A percentile compares a stretch with the other conserved stretches of the same genome.
Evolutionary conservation across 1,284 basidiomycete genomes (phyloP).

Genomic region (Boletus smithii): DNA sequence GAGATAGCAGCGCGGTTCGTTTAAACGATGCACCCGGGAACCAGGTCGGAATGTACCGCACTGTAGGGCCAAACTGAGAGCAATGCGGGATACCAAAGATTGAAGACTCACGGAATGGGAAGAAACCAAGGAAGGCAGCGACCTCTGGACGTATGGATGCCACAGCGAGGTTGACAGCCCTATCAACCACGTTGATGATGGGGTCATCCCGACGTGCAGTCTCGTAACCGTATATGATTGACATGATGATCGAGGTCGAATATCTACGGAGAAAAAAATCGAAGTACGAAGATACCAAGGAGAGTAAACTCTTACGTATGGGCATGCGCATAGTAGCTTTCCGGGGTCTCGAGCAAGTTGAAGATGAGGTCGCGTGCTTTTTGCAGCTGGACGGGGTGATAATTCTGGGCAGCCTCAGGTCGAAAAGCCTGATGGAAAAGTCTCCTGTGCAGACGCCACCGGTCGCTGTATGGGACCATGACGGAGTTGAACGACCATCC

Average conservation of each 20-base stretch:
- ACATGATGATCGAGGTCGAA: constrained; percentile 31
- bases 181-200: constrained; percentile 24
- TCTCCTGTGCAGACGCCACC: constrained; percentile 32
- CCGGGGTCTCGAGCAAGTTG: constrained; percentile 25
- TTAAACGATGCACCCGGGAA: constrained; percentile 30
- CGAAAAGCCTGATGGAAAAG: constrained; percentile 32
- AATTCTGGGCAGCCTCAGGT: constrained; percentile 17
- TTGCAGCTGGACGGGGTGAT: constrained; percentile 26
- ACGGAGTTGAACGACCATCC: constrained; percentile 33
- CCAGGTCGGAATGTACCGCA: constrained; percentile 29
- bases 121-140: constrained; percentile 27
- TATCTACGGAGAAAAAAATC: constrained; percentile 15
- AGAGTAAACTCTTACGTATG: constrained; percentile 24
- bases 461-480: constrained; percentile 25
- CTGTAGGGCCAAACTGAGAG: constrained; percentile 10
- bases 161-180: constrained; percentile 21
- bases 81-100: too few species aligned
- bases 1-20: constrained; percentile 24
- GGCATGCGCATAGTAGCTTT: constrained; percentile 20
- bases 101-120: constrained; percentile 25
- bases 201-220: constrained; percentile 25
- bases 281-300: not conserved
- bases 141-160: constrained; percentile 25
- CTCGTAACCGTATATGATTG: constrained; percentile 30
- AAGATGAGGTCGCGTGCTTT: constrained; percentile 27